Conservation (phyloP, 2,329 filamentous ascomycete genomes). For the Nemania sp. region DNA sequence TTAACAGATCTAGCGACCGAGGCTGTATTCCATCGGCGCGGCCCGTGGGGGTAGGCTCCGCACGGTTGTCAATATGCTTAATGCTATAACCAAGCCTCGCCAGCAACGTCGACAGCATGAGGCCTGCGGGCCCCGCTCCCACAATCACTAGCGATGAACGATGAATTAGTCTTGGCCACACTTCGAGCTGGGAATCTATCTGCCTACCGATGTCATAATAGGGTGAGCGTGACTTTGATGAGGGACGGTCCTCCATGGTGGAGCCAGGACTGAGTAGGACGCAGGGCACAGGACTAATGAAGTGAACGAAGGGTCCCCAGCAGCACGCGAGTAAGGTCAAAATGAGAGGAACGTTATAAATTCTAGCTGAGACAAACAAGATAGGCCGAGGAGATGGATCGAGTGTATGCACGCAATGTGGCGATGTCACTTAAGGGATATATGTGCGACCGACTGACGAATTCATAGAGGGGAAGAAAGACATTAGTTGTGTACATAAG, state of each 20-base stretch:
- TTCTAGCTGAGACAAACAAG: neutral
- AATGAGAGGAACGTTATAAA: neutral
- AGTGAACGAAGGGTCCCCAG: neutral
- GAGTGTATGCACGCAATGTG: neutral
- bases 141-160: constrained; percentile 69
- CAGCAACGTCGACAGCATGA: constrained; percentile 85
- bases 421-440: too few relatives aligned
- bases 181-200: constrained; percentile 19
- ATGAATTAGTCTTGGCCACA: constrained; percentile 28
- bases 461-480: neutral
- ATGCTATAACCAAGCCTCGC: constrained; percentile 93
- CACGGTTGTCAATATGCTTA: constrained; percentile 90
- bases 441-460: neutral
- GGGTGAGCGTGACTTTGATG: constrained; percentile 22
- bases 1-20: constrained; percentile 81
- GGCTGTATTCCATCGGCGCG: constrained; percentile 93
- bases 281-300: neutral
- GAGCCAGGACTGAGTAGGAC: constrained; percentile 8
- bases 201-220: constrained; percentile 56
- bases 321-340: neutral
- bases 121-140: constrained; percentile 85
- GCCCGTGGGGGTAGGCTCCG: constrained; percentile 82
- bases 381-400: neutral
- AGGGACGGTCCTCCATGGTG: constrained; percentile 33
- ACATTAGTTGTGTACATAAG: neutral